Evolutionary conservation across 306 rosid species (phyloP), one percentile per base, ranked within the genome.

Genomic region (Castanea sativa): DNA sequence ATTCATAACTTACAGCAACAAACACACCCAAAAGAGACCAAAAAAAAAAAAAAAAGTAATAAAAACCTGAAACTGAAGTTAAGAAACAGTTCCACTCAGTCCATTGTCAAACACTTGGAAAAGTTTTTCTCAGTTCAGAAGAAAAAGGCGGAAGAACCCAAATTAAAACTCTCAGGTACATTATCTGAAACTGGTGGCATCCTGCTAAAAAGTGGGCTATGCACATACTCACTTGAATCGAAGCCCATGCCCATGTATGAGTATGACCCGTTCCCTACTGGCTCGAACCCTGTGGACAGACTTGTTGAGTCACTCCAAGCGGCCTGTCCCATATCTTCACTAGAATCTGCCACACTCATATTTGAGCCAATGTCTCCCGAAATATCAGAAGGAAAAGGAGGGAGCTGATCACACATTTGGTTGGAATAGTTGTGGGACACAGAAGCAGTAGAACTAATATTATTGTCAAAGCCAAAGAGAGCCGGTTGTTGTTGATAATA

Each of bases 331-430:
- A 75, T 64, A 15, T 79, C 79, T 21, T 85, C 78, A 18, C 85
- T 86, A 21, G n/a, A 71, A 6, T 52, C 32, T 7, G 38, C 5
- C 69, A 14, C 38, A 19, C 35, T 63, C 38, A 29, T 71, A 25
- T 49, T 71, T 6, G 74, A 43, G 29, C 35, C 74, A 71, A 71
- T 19, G 19, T 4, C 16, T 4, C 75, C 75, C 19, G 38, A 71
- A 71, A 11, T 14, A 10, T n/a, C 73, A 9, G 89, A 88, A 19
- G 91, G 89, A 80, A 88, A 81, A 1, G 91, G 91, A 2, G 89
- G 91, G 59, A 88, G 91, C 78, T 85, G 53, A 49, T 49, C 12
- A 41, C 11, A 41, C 45, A 41, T 41, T 41, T 41, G 45, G 45
- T 41, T 41, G 45, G 45, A 41, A 41, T 41, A 8, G 45, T 41